Evolutionary conservation across 129 eudicot species (phyloP), one percentile per base, ranked within the genome.

Genomic region (Flaveria brownii): DNA sequence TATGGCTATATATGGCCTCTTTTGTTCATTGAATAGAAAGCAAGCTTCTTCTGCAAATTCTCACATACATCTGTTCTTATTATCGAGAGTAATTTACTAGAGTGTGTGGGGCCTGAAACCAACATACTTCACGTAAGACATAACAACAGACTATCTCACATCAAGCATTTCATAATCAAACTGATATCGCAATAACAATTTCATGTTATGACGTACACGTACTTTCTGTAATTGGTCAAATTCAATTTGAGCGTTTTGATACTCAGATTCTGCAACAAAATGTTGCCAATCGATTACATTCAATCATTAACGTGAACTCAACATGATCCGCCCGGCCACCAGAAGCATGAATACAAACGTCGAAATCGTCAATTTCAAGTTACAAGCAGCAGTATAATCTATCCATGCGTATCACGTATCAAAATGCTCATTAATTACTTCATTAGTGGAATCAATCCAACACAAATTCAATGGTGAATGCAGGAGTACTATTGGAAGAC

Each of bases 211-310:
- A 4, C 5, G 4, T 28, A 28, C 33, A 28, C 36, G 36, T 30
- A 26, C 42, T 20, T 8, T 20, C n/a, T 18, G 39, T n/a, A 39
- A 36, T 18, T 52, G 36, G 22, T 33, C 6, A 55, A 39, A 36
- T 18, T 73, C 77, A 41, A 73, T 16, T 73, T 20, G 42, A 73
- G 41, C 13, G 56, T 50, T 55, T 45, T 50, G 16, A 66, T 36
- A 36, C 41, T 49, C 50, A 30, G 36, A 30, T 30, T 30, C 36
- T 30, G 36, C 36, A 30, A 30, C 36, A 30, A 30, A 49, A 15
- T 50, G 62, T 70, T 26, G 75, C 22, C 14, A 3, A 14, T 18
- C 2, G 11, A 49, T 18, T 60, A 70, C 49, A 46, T 7, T 45
- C 26, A n/a, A 15, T 50, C 2, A 5, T 10, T 4, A 62, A 28